Base-by-base conservation (phyloP, 1,284 basidiomycete species). In the Agaricales sp. region DNA sequence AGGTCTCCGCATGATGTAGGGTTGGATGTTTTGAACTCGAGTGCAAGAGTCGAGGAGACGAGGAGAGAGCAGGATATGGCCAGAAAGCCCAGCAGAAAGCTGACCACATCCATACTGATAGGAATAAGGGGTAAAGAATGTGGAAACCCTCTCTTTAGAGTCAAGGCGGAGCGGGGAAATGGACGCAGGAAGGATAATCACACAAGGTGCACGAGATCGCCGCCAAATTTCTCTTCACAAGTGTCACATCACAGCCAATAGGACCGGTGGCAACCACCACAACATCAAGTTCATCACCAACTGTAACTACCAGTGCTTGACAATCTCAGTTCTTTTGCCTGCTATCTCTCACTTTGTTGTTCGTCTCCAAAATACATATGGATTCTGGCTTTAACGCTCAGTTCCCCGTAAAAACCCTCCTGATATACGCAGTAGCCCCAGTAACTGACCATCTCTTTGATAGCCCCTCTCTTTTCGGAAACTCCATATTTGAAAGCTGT, bases 1-100 rank as follows among this genome's bases (percentile, higher is more conserved):
- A 87, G 63, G 57, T 74, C 61, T 54, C 76, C 82, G 57, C 85
- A 88, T 59, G 80, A 64, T 0, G 78, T 72, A 1, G 79, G 73
- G 1, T 67, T 57, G 14, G 63, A 66, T 45, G 69, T 67, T 0
- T 71, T 63, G 55, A 80, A 78, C 38, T 66, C 74, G 65, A 86
- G 85, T 26, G 77, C 74, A 39, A 57, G 52, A 14, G 61, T 64
- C n/a, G 24, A 23, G 8, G 62, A 44, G 47, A 55, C 41, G 53
- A 55, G 51, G 30, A 61, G 48, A 41, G 46, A 30, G 38, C 44
- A 19, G 47, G 48, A 18, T 46, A 45, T 18, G 43, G 44, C 16
- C 22, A 43, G 35, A 49, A 48, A 18, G 18, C 30, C 30, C 22
- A 43, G 25, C 30, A 50, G 38, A 38, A 56, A 8, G 59, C 48